Conservation (phyloP, 2,329 filamentous ascomycete species). For the Talaromyces sp. region DNA sequence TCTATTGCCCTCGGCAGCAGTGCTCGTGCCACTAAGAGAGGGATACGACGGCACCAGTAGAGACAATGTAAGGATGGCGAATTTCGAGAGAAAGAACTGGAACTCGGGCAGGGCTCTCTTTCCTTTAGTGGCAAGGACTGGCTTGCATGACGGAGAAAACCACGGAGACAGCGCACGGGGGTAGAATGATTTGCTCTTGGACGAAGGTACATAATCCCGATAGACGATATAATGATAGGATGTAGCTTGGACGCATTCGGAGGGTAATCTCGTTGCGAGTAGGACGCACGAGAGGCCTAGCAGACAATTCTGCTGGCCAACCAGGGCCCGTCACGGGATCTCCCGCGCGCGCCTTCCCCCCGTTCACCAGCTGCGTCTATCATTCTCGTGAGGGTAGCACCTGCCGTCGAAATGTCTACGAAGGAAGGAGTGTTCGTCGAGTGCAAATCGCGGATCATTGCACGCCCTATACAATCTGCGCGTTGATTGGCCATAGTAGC, state of each 20-base stretch:
- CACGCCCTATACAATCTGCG: conserved; percentile 8
- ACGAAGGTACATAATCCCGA: background rate
- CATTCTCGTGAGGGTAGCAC: conserved; percentile 2
- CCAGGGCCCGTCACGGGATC: background rate
- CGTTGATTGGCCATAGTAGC: conserved; percentile 9
- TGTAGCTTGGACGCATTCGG: conserved; percentile 4
- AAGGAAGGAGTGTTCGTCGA: conserved; percentile 16
- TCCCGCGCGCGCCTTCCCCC: conserved; percentile 3
- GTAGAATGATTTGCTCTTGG: conserved; percentile 14
- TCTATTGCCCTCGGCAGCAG: background rate
- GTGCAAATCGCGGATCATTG: conserved; percentile 16
- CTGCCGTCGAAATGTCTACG: background rate
- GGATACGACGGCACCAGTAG: background rate
- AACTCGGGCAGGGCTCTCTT: background rate
- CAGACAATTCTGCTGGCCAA: background rate
- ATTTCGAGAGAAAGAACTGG: background rate
- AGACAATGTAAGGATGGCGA: background rate
- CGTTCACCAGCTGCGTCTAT: background rate
- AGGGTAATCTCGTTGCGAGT: background rate
- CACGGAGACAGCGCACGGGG: conserved; percentile 8
- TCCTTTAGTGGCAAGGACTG: background rate
- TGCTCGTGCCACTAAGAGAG: background rate
- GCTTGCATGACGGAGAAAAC: background rate
- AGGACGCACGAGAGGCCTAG: background rate
- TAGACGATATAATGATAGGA: background rate